Evolutionary conservation across 345 rosid species (phyloP), one percentile per base, ranked within the genome.

Genomic region (Eucalyptus pumila): DNA sequence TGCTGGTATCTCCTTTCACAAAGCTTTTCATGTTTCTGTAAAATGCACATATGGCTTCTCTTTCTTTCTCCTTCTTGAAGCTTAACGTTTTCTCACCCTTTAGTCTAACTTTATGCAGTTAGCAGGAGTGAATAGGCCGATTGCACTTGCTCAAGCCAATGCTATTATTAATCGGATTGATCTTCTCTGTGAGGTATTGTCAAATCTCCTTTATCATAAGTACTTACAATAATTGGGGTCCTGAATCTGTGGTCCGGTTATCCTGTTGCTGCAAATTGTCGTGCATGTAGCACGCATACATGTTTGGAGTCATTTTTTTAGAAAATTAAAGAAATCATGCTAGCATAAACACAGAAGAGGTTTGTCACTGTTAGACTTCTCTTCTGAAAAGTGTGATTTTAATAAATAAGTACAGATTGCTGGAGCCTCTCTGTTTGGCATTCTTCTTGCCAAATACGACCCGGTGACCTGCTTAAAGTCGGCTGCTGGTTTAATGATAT

Each of bases 141-240:
- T 95, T 80, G 99, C 98, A 34, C 97, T 98, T 40, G 99, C 99
- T 10, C 94, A 95, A 94, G 99, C 99, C 88, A 98, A 98, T 93
- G 99, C 98, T 91, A 91, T 96, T 86, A 96, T 96, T 89, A 95
- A 93, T 92, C 93, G 99, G 89, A 96, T 96, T 60, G 96, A 97
- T 92, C 96, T 96, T 92, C 95, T 96, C 58, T 96, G 99, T 19
- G 99, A 96, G 99, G 99, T 98, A 87, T 7, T 24, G 62, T 87
- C 54, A 51, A 47, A 51, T 86, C 87, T 50, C 16, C 42, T 50
- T 51, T 50, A 32, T n/a, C 30, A 47, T 19, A 58, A 4, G 37
- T 87, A 27, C 16, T 44, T 60, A 65, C 34, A 40, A 58, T 30
- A 9, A 69, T 17, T 19, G 80, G 26, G 83, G 83, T 76, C 83